Evolutionary conservation across 2,329 filamentous ascomycete species (phyloP).

Genomic region (Aspergillus intermedius): DNA sequence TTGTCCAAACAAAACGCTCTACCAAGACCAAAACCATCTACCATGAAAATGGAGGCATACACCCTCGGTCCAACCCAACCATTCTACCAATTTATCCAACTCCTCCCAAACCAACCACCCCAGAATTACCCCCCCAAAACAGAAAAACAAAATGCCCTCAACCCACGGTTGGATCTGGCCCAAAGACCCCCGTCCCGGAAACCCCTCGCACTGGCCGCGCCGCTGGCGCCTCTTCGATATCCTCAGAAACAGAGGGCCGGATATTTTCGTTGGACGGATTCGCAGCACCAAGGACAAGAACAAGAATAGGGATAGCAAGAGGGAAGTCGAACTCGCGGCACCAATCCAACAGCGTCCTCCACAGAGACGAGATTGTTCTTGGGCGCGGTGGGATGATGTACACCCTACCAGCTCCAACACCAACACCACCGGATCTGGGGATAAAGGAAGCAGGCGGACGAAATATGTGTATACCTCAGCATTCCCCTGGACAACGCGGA

Average conservation of each 20-base stretch:
- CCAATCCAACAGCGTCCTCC: background rate
- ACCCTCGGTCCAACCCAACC: background rate
- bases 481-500: conserved; percentile 16
- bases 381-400: conserved; percentile 11
- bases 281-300: background rate
- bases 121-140: background rate
- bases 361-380: background rate
- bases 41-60: no score
- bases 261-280: conserved; percentile 34
- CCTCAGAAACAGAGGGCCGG: conserved; percentile 34
- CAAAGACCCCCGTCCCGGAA: conserved; percentile 31
- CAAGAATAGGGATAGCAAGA: background rate
- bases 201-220: conserved; percentile 23
- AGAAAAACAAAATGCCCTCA: background rate
- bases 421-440: background rate
- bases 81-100: no score
- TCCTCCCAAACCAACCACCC: background rate
- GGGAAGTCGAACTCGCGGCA: background rate
- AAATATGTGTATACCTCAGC: background rate
- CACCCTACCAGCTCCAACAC: background rate
- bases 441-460: background rate
- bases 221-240: conserved; percentile 31
- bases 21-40: no score
- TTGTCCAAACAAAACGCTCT: no score
- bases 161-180: conserved; percentile 31